Evolutionary conservation across 768 basidiomycete species (phyloP), one percentile per base, ranked within the genome.

Genomic region (Xerocomus spinulosus): DNA sequence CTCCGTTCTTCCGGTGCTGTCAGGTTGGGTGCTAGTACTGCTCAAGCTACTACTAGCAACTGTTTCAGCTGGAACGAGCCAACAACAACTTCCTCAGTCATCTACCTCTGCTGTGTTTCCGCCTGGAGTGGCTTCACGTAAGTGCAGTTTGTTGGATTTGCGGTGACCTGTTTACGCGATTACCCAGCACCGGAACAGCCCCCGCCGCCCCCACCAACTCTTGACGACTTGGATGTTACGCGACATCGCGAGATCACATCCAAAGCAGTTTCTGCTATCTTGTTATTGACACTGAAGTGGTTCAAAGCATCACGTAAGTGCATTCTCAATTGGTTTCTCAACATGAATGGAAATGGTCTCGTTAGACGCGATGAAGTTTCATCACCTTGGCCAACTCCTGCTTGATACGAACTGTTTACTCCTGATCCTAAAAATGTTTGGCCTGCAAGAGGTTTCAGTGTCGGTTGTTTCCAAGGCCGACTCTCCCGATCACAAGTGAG

Each of bases 241-340:
- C 82, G 96, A 10, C 95, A 98, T 69, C 88, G 95, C 32, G 96
- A 99, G 68, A 94, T 99, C 56, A 96, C 91, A 0, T 92, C 91
- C 10, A 99, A 99, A 66, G 93, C 93, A 0, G 91, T 96, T 4
- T 97, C 96, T 13, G 95, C 93, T 1, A 96, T 98, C 48, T 68
- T 99, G 23, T 69, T 98, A 5, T 72, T 97, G 30, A 80, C 88
- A 2, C 67, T 99, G 55, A 96, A 98, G 66, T 99, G 96, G 96
- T 95, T 97, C 76, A 98, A 98, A 69, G 89, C 88, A 20, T 97
- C 95, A 42, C 96, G 95, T 97, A 56, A 66, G 92, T 77, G 9
- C 39, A 40, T 42, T 33, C 15, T 18, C 36, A 23, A 20, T 46
- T 25, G 39, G 38, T 23, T 38, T 15, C 8, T 7, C 24, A 17